Base-by-base conservation (phyloP, 352 stramenopile genomes). In the Aphanomyces cochlioides region DNA sequence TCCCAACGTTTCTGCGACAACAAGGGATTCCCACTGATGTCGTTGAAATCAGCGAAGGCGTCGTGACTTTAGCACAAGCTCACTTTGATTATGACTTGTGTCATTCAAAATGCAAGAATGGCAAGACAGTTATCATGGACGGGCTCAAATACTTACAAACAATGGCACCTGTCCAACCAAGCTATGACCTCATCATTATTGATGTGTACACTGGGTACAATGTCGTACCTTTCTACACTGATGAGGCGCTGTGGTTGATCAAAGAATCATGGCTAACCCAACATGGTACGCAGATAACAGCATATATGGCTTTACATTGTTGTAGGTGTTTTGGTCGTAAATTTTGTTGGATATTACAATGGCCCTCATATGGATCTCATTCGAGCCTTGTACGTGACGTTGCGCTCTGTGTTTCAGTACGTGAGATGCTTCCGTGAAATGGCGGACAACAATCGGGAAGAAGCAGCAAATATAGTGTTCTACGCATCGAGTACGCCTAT, bases 31-130 rank as follows among this genome's bases (percentile, higher is more conserved):
- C 81, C 2, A 92, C 85, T 6, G 84, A 92, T 73, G 85, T 90
- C 17, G 79, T 90, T 39, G 85, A 92, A 74, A 90, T 92, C 74
- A 92, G 83, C 60, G 67, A 78, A 13, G 79, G 80, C 0, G 83
- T 90, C 21, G 83, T 89, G 70, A 77, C 74, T 7, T 81, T 89
- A 54, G 85, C 85, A 0, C 66, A 79, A n/a, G 74, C 82, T 50
- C 85, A 87, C 66, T 92, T 92, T 73, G 80, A 87, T 66, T 92
- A 90, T 67, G 76, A 90, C 60, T 74, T 73, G 38, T 92, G 85
- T 45, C 74, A 56, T 70, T 58, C 0, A 73, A 78, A 45, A 3
- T 92, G 84, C 43, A 43, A 56, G 1, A 73, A 78, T 21, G 85
- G 85, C 65, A 73, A 78, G 56, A 92, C 85, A 17, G 81, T 85